These are phyloP conservation scores for Arthroderma sp. DNA, from an alignment of 2,329 filamentous ascomycete species.

Conservation along the genomic window DNA sequence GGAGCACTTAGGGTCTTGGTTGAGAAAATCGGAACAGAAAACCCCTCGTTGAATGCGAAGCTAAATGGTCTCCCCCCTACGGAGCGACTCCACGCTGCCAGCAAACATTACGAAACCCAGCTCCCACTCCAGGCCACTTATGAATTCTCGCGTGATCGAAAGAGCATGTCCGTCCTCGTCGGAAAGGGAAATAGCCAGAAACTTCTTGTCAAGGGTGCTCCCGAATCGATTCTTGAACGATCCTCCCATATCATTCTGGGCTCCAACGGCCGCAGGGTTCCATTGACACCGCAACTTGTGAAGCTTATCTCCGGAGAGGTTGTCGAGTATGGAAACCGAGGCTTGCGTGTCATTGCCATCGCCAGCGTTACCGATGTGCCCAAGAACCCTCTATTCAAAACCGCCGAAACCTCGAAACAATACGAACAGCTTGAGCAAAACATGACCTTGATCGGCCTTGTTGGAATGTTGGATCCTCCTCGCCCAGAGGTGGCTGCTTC, in stretches of 20 bases:
- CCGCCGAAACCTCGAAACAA: constrained; percentile 68
- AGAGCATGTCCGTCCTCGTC: constrained; percentile 97
- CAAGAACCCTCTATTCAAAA: constrained; percentile 54
- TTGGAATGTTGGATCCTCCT: constrained; percentile 93
- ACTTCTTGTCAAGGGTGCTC: constrained; percentile 90
- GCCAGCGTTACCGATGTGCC: constrained; percentile 69
- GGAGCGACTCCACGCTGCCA: constrained; percentile 65
- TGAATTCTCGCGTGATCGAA: constrained; percentile 93
- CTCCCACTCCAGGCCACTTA: constrained; percentile 70
- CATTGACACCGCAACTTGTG: constrained; percentile 55
- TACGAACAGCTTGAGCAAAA: constrained; percentile 83
- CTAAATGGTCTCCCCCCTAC: constrained; percentile 36
- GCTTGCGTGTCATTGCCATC: constrained; percentile 86
- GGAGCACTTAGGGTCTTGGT: constrained; percentile 80
- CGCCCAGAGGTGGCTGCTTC: constrained; percentile 79
- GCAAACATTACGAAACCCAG: constrained; percentile 67
- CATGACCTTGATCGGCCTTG: constrained; percentile 84
- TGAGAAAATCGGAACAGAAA: constrained; percentile 84
- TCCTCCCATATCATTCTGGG: constrained; percentile 75
- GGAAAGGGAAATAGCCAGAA: constrained; percentile 56
- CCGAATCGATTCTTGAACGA: constrained; percentile 84
- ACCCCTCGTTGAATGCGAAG: constrained; percentile 44
- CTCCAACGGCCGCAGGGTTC: constrained; percentile 60
- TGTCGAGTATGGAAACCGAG: constrained; percentile 77
- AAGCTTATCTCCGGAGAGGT: constrained; percentile 66